Evolutionary conservation across 1,284 basidiomycete species (phyloP).

Genomic region (Apiotrichum porosum): DNA sequence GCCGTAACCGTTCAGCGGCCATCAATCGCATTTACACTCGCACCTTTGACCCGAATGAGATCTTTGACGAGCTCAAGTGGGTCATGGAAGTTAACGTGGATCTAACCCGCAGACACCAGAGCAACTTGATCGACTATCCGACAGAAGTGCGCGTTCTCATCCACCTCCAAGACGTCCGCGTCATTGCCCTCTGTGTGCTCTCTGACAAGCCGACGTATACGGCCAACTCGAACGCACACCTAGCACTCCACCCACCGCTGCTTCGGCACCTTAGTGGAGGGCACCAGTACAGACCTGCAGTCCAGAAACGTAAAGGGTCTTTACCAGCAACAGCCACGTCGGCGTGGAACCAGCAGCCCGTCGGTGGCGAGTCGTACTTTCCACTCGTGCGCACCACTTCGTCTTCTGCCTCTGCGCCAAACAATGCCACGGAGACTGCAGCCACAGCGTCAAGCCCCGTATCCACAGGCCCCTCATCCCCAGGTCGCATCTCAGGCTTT

Average conservation of each 20-base stretch:
- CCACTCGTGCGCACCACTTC: too few relatives aligned
- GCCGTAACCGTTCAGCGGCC: constrained; percentile 39
- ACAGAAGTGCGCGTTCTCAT: constrained; percentile 36
- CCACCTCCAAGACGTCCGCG: constrained; percentile 42
- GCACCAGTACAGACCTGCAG: too few relatives aligned
- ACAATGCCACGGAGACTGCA: too few relatives aligned
- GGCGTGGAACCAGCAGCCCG: too few relatives aligned
- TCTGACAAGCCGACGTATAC: constrained; percentile 28
- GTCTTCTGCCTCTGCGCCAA: too few relatives aligned
- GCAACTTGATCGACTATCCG: constrained; percentile 31
- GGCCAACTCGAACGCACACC: constrained; percentile 43
- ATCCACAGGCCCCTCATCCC: too few relatives aligned
- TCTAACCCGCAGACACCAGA: constrained; percentile 27
- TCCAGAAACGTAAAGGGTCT: too few relatives aligned
- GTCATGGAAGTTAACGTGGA: neutral
- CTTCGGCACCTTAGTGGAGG: constrained; percentile 20
- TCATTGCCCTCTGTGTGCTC: constrained; percentile 38
- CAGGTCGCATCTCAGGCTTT: too few relatives aligned
- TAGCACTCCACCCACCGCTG: constrained; percentile 41
- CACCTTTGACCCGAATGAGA: constrained; percentile 41
- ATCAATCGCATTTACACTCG: constrained; percentile 44
- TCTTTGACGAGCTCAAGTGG: constrained; percentile 41
- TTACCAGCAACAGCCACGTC: too few relatives aligned
- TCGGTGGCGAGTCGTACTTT: too few relatives aligned
- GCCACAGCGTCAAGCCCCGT: too few relatives aligned